Conservation (phyloP, 2,329 filamentous ascomycete species). For the Aureobasidium sp. region DNA sequence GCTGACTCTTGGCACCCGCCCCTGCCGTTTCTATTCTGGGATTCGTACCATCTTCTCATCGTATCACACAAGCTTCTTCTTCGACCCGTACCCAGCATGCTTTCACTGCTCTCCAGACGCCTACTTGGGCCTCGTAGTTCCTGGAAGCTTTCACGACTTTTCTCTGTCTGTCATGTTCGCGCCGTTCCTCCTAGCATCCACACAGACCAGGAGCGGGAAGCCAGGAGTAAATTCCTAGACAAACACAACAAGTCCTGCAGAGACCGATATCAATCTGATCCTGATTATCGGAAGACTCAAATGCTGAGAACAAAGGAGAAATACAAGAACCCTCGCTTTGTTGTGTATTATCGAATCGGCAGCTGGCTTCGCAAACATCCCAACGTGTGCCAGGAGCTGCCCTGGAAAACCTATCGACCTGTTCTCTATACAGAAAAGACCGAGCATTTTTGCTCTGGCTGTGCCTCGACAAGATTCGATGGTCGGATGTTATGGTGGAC, state of each 20-base stretch:
- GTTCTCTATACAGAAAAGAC: not conserved
- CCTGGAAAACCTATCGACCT: not conserved
- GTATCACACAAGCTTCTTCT: not conserved
- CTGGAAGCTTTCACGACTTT: not conserved
- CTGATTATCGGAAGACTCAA: not conserved
- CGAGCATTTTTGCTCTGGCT: not conserved
- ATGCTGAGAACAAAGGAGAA: too few species aligned
- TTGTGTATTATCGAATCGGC: not conserved
- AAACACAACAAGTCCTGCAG: not conserved
- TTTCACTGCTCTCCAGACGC: not conserved
- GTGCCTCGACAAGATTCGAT: not conserved
- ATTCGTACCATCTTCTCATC: not conserved
- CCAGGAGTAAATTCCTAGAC: not conserved
- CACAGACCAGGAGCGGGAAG: not conserved
- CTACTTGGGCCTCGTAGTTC: not conserved
- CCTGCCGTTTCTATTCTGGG: conserved; percentile 10
- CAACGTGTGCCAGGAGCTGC: not conserved
- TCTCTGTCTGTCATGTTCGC: not conserved
- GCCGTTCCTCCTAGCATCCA: not conserved
- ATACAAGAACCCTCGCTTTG: not conserved
- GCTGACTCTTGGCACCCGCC: conserved; percentile 6
- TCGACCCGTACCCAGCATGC: not conserved
- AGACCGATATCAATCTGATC: not conserved
- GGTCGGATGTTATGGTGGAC: not conserved
- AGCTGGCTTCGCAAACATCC: not conserved